These are phyloP conservation scores for Tarenaya hassleriana DNA, from an alignment of 345 rosid genomes.

Conservation along the genomic window DNA sequence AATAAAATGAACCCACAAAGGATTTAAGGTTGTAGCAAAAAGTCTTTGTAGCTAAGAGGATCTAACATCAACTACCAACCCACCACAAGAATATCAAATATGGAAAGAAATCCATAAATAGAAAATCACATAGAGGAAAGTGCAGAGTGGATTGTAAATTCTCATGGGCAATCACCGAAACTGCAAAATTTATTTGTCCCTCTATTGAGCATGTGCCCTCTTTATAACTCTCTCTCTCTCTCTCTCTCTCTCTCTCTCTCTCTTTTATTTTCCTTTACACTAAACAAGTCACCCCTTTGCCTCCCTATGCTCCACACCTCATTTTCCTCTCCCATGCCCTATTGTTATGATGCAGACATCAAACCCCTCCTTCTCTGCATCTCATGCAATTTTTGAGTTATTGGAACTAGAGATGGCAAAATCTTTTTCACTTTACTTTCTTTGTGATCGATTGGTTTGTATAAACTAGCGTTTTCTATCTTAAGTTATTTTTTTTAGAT, in stretches of 20 bases:
- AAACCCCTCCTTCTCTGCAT: slow-evolving; percentile 12
- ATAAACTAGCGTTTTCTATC: slow-evolving; percentile 24
- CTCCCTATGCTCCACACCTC: slow-evolving; percentile 21
- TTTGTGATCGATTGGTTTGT: no score
- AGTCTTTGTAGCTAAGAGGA: no score
- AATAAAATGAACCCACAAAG: neutral
- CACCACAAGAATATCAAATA: no score
- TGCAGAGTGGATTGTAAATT: no score
- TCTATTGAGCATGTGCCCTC: neutral
- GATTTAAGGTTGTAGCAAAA: no score
- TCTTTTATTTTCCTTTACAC: slow-evolving; percentile 24
- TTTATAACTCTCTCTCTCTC: slow-evolving; percentile 18
- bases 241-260: slow-evolving; percentile 3
- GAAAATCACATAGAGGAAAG: no score
- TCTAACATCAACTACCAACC: no score
- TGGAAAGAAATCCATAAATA: no score
- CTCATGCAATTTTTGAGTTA: slow-evolving; percentile 27
- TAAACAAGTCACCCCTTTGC: slow-evolving; percentile 29
- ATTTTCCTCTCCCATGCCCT: slow-evolving; percentile 24
- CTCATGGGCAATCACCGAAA: no score
- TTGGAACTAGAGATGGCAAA: slow-evolving; percentile 24
- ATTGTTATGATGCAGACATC: neutral
- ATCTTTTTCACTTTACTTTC: slow-evolving; percentile 14
- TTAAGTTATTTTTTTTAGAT: no score
- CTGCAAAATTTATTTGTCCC: no score